phyloP scores from a whole-genome alignment of 75 land plant species.

The Selaginella moellendorffii region DNA sequence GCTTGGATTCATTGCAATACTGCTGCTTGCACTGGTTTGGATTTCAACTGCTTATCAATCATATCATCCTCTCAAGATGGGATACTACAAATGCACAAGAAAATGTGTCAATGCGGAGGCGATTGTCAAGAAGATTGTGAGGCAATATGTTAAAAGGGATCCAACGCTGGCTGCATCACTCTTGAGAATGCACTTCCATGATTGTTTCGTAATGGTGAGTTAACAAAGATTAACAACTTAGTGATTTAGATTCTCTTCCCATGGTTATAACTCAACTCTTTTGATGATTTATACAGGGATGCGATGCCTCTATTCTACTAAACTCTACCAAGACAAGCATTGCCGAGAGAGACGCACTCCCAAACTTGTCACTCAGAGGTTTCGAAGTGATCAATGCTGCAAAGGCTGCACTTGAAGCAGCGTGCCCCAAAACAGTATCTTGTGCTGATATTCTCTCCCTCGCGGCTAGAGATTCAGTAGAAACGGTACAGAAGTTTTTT shows the following conservation, averaged over 20 bases:
- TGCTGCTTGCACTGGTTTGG: background rate
- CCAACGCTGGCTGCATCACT: background rate
- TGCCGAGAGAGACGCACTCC: conserved; percentile 4
- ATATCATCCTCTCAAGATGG: conserved; percentile 1
- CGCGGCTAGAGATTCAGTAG: background rate
- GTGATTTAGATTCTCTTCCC: background rate
- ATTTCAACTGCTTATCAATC: background rate
- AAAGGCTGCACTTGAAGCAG: conserved; percentile 1
- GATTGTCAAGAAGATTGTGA: background rate
- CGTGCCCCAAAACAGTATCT: background rate
- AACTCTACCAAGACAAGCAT: conserved; percentile 1
- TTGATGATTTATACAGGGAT: background rate
- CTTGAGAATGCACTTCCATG: conserved; percentile 1
- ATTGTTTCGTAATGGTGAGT: conserved; percentile 3
- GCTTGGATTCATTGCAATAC: background rate
- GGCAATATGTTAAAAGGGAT: background rate
- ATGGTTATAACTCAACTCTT: background rate
- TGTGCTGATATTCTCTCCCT: conserved; percentile 8
- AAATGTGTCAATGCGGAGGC: background rate
- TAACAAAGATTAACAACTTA: background rate
- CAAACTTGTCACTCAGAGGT: background rate
- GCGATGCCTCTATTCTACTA: conserved; percentile 2
- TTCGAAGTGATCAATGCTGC: background rate
- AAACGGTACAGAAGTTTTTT: background rate
- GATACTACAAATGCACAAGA: background rate